Conservation (phyloP, 1,284 basidiomycete species). For the Ceratobasidium sp. region DNA sequence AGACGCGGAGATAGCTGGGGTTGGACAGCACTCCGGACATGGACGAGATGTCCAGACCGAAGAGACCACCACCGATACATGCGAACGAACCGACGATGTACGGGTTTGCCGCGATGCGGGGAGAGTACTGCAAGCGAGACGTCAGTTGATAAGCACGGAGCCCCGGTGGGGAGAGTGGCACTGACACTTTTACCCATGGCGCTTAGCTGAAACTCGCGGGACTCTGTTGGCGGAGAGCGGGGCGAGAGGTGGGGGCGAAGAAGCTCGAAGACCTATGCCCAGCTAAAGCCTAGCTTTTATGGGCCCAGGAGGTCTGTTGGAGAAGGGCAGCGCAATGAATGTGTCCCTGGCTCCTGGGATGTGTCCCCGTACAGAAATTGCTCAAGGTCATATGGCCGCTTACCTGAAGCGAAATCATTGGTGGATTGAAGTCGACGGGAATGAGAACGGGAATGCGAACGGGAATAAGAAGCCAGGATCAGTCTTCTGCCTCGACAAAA, state of each 20-base stretch:
- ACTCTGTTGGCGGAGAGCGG: slow-evolving; percentile 1
- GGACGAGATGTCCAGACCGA: slow-evolving; percentile 79
- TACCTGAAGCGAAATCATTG: not conserved
- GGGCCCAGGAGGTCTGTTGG: not conserved
- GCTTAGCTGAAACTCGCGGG: slow-evolving; percentile 1
- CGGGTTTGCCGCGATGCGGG: slow-evolving; percentile 26
- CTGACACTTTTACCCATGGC: slow-evolving; percentile 27
- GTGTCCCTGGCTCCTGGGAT: not conserved
- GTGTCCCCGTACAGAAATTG: slow-evolving; percentile 3
- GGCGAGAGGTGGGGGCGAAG: slow-evolving; percentile 7
- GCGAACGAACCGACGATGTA: slow-evolving; percentile 66
- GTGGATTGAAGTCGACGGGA: not conserved
- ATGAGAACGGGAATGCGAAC: slow-evolving; percentile 1
- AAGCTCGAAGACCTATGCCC: not conserved
- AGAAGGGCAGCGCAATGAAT: slow-evolving; percentile 2
- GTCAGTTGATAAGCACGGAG: slow-evolving; percentile 17
- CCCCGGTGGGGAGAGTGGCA: not conserved
- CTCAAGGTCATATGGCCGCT: not conserved
- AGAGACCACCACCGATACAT: slow-evolving; percentile 78
- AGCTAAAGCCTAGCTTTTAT: not conserved
- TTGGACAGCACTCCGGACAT: slow-evolving; percentile 76
- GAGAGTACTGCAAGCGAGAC: slow-evolving; percentile 17
- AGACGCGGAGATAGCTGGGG: slow-evolving; percentile 43
- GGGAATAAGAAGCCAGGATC: not conserved
- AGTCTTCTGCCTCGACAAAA: not conserved